phyloP scores from a whole-genome alignment of 2,329 filamentous ascomycete genomes.

The Penicillium sp. region DNA sequence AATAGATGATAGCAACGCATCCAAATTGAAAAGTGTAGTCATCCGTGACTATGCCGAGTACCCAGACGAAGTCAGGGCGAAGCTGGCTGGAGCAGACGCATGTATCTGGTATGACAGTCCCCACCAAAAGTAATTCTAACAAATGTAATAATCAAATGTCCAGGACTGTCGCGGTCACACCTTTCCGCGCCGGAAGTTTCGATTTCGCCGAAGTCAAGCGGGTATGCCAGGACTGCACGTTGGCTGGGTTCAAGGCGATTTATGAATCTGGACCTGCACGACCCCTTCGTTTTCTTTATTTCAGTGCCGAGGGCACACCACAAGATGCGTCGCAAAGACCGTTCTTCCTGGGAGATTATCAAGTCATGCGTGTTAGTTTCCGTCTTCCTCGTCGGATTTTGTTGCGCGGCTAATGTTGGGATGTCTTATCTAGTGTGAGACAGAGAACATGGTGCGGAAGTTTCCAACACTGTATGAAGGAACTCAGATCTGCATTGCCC shows the following conservation, averaged over 20 bases:
- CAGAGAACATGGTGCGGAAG: constrained; percentile 9
- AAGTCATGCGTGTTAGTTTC: constrained; percentile 13
- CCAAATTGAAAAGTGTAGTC: constrained; percentile 34
- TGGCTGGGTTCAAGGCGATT: constrained; percentile 39
- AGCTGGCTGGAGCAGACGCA: constrained; percentile 33
- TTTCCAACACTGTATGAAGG: constrained; percentile 1
- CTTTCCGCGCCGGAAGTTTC: constrained; percentile 34
- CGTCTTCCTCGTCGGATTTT: neutral
- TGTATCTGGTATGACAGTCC: constrained; percentile 37
- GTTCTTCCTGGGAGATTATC: constrained; percentile 4
- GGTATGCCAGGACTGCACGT: constrained; percentile 44
- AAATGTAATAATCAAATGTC: neutral
- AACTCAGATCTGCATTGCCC: constrained; percentile 9
- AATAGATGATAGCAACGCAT: neutral
- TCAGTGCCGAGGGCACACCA: constrained; percentile 48
- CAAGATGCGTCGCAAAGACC: constrained; percentile 49
- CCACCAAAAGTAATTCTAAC: neutral
- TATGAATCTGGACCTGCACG: constrained; percentile 22
- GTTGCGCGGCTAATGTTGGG: neutral
- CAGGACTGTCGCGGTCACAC: constrained; percentile 9
- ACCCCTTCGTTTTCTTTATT: constrained; percentile 51
- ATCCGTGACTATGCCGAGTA: constrained; percentile 36
- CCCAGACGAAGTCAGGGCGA: constrained; percentile 29
- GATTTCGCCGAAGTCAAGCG: constrained; percentile 40
- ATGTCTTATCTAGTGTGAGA: constrained; percentile 3